phyloP scores from a whole-genome alignment of 768 basidiomycete species.

The Leccinum barrowsii region DNA sequence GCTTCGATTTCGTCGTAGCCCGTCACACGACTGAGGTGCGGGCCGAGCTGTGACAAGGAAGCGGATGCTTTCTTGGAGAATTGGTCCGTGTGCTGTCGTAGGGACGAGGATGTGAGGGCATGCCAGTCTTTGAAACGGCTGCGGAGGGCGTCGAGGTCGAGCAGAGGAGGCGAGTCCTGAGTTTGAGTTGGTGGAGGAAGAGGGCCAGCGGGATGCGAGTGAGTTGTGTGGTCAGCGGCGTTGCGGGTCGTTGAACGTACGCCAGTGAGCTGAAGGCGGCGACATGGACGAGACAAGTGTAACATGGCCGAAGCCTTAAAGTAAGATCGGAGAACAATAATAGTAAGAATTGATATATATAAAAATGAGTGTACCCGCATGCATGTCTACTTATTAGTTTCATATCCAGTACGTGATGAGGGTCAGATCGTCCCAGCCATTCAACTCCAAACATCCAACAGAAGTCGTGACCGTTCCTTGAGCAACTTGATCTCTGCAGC shows the following conservation, averaged over 20 bases:
- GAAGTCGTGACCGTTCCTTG: slow-evolving; percentile 87
- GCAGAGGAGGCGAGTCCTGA: slow-evolving; percentile 1
- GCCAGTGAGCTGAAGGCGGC: not conserved
- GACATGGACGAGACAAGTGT: slow-evolving; percentile 10
- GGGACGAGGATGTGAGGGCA: slow-evolving; percentile 27
- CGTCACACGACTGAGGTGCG: slow-evolving; percentile 79
- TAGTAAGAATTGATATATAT: slow-evolving; percentile 2
- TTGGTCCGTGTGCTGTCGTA: slow-evolving; percentile 51
- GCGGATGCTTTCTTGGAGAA: slow-evolving; percentile 55
- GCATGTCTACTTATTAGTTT: slow-evolving; percentile 19
- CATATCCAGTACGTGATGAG: slow-evolving; percentile 4
- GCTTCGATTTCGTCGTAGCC: slow-evolving; percentile 90
- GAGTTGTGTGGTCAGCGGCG: not conserved
- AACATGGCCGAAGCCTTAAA: slow-evolving; percentile 16
- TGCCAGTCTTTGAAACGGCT: slow-evolving; percentile 46
- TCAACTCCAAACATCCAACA: slow-evolving; percentile 90
- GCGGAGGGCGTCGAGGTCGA: slow-evolving; percentile 35
- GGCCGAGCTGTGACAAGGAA: slow-evolving; percentile 70
- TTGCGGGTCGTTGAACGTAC: not conserved
- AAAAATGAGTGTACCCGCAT: not conserved
- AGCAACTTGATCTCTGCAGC: slow-evolving; percentile 88
- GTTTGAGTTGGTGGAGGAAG: not conserved
- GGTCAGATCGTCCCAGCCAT: slow-evolving; percentile 1
- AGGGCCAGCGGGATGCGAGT: not conserved
- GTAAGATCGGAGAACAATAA: not conserved